Base-by-base conservation (phyloP, 2,329 filamentous ascomycete genomes). In the Ramularia collo-cygni region DNA sequence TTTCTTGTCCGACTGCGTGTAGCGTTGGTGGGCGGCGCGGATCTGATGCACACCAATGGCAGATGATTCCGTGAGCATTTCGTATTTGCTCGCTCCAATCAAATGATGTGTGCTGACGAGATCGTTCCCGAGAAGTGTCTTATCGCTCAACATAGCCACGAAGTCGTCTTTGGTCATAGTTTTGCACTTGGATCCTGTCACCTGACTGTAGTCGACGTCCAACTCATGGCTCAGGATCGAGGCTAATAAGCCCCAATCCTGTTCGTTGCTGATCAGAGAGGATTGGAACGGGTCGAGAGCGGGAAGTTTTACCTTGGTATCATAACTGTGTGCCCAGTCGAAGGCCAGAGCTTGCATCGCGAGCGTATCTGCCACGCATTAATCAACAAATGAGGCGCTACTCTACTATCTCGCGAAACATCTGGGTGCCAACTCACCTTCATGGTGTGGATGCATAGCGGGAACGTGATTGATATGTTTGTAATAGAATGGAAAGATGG, bases 31-130 rank as follows among this genome's bases (percentile, higher is more conserved):
- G 3, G 28, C 28, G 13, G 28, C 28, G 16, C 28, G 28, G 16
- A 30, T 30, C 28, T 30, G 28, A 8, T 30, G 28, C 9, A 30
- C 5, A 30, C 28, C 28, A 15, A 30, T 30, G 8, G 28, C 28
- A 4, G 10, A 30, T 9, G 28, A 12, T n/a, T 30, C 28, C 4
- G 28, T 14, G 8, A 10, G 7, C 28, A 30, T 30, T 13, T 30
- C 12, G 28, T 30, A 30, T 13, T 30, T 30, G 28, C 12, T 30
- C 4, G 28, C 28, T 30, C 28, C 28, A 8, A 30, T 10, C 28
- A 30, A n/a, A 8, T 30, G 28, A 30, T 30, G 28, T 13, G 28
- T 30, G n/a, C 28, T 30, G 12, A 30, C 16, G 28, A 30, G 28
- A 12, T 30, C 10, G 28, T 30, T 30, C 12, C 28, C 28, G 8